Base-by-base conservation (phyloP, 768 basidiomycete genomes). In the Boletus coccyginus region DNA sequence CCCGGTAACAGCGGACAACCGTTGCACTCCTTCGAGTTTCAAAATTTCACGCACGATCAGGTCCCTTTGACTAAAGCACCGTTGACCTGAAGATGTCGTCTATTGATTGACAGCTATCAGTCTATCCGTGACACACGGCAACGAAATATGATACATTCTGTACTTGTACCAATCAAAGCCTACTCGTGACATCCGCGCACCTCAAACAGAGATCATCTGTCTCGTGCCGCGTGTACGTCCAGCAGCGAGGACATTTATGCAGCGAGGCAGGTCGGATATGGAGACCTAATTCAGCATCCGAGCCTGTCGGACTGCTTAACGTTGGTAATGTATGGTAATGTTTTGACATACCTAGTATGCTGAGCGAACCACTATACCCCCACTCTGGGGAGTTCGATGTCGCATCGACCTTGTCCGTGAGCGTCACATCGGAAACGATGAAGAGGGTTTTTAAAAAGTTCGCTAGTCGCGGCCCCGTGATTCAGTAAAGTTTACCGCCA, bases 201-300 rank as follows among this genome's bases (percentile, higher is more conserved):
- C 94, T 80, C 19, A 56, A 56, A 71, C 94, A 96, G 12, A 95
- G 69, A 11, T 68, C 66, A 17, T 85, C 78, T 13, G 75, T 69
- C 40, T 75, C 67, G 12, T 68, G 61, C 14, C 87, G 78, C 3
- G 84, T 86, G 67, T 80, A 88, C 7, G 84, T 87, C 94, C 95
- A 97, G 70, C 96, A 98, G 16, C 95, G 82, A 24, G 94, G 91
- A 68, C 96, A 98, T 69, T 96, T 95, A 21, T 75, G 65, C 50
- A 72, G 57, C 5, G 70, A 73, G 12, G 92, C 82, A 16, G 90
- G 87, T 17, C 78, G 76, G n/a, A 90, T 75, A 14, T 80, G 78
- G 51, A 92, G 72, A 0, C 70, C 73, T 3, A 86, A 55, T 13
- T 57, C 59, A 21, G 50, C 53, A 32, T 53, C 55, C 40, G 57